Conservation (phyloP, 148 eudicot species). For the Diospyros lotus region DNA sequence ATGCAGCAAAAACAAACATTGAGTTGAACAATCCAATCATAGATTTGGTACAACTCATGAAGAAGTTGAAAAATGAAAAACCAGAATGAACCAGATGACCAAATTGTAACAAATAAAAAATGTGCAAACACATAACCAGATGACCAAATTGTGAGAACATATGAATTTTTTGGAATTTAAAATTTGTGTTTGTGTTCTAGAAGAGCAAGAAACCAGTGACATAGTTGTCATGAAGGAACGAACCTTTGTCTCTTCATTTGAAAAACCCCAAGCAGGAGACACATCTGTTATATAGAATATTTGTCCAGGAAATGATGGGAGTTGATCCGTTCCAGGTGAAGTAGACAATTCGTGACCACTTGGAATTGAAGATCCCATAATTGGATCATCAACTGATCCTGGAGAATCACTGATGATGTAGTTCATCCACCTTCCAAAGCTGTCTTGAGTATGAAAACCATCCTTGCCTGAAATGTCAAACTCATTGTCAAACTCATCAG, state of each 20-base stretch:
- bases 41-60: no score
- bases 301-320: conserved; percentile 31
- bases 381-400: conserved; percentile 40
- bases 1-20: conserved; percentile 5
- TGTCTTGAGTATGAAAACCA: conserved; percentile 59
- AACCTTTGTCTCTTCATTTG: conserved; percentile 88
- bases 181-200: no score
- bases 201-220: not conserved
- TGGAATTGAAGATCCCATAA: conserved; percentile 36
- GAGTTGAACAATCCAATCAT: conserved; percentile 38
- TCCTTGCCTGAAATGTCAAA: conserved; percentile 23
- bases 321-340: conserved; percentile 21
- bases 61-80: not conserved
- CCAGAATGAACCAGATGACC: not conserved
- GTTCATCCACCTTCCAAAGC: conserved; percentile 76
- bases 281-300: conserved; percentile 69
- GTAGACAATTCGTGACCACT: conserved; percentile 33
- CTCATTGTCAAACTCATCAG: conserved; percentile 20
- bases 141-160: not conserved
- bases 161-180: no score
- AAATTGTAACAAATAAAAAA: not conserved
- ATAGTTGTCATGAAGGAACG: not conserved
- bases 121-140: conserved; percentile 9
- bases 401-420: conserved; percentile 53
- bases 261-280: conserved; percentile 71